Evolutionary conservation across 2,329 filamentous ascomycete genomes (phyloP), one percentile per base, ranked within the genome.

Genomic region (Neospermospora avenae): DNA sequence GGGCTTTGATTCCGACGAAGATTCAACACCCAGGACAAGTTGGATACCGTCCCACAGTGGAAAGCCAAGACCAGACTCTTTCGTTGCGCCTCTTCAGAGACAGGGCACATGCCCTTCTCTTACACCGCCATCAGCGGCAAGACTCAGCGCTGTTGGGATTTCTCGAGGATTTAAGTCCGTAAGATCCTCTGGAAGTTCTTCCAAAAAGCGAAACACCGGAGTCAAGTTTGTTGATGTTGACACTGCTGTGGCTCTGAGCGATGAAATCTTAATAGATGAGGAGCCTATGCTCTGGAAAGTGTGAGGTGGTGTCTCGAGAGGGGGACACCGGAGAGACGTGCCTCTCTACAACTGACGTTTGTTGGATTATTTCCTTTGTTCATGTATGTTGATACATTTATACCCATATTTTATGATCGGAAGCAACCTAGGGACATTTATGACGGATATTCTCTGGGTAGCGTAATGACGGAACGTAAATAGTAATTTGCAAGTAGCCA

Each of bases 1-100:
- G 8, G 68, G 54, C 20, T 67, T 65, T 45, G 70, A 61, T 0
- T 70, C 67, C 1, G 70, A 71, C 41, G 68, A 69, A 16, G 69
- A 70, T n/a, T 63, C 62, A 4, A 71, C 67, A 0, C 70, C 69
- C 3, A 62, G 66, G 44, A 61, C 58, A 10, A 64, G 61, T 49
- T 64, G 64, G 57, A 62, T 54, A 6, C 46, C 61, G 25, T 22
- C 59, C 31, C 56, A 24, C 13, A 63, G 49, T 44, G 61, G 46
- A 44, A 60, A 55, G 3, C 55, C 53, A 1, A 60, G 62, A 53
- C 57, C 63, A 3, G 67, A 68, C 53, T 68, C 67, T n/a, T 31
- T 49, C 3, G 28, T 59, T 24, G 53, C 59, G 16, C 59, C 60
- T 20, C 24, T 57, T 24, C 35, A 39, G 4, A 48, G 41, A 20